Evolutionary conservation across 2,329 filamentous ascomycete species (phyloP), one percentile per base, ranked within the genome.

Genomic region (Metarhizium anisopliae): DNA sequence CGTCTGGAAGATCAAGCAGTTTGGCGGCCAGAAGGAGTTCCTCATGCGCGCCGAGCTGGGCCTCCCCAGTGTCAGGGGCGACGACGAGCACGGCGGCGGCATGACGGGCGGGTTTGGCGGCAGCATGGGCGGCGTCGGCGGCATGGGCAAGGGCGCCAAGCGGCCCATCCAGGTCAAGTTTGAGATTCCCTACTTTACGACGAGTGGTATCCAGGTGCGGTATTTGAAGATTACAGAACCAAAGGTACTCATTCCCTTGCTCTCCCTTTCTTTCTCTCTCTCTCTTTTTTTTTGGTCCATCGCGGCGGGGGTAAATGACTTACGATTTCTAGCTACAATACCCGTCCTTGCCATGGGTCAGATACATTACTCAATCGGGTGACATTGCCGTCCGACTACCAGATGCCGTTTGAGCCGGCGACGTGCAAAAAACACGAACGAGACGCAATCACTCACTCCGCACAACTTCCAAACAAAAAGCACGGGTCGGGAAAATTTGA

Each of bases 171-270:
- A 92, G 72, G 94, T 99, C 76, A 99, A 99, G 77, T 99, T 99
- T 70, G 94, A 99, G 77, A 99, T 99, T 68, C 94, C 94, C n/a
- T 99, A 99, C 75, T 99, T 99, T 71, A 99, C 94, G n/a, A 99
- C 95, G 3, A 95, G 89, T 74, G 94, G 94, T 61, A 99, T 99
- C 64, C 95, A 99, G 73, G 94, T 99, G 66, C 84, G 94, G 67
- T 99, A 99, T 72, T 75, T 99, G 71, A 99, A 99, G 82, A 99
- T 99, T 67, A 97, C 95, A 61, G 94, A 99, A 74, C 94, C 94
- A 50, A 99, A 99, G 90, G 93, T 96, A 77, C 66, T 25, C 25
- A 25, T 25, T 25, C 4, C 25, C 25, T 56, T 8, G 54, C 40
- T 52, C 25, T 35, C 32, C 32, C 32, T 11, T 11, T 11, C 32